phyloP scores from a whole-genome alignment of 805 yeast genomes.

The Metschnikowia kunwiensis region DNA sequence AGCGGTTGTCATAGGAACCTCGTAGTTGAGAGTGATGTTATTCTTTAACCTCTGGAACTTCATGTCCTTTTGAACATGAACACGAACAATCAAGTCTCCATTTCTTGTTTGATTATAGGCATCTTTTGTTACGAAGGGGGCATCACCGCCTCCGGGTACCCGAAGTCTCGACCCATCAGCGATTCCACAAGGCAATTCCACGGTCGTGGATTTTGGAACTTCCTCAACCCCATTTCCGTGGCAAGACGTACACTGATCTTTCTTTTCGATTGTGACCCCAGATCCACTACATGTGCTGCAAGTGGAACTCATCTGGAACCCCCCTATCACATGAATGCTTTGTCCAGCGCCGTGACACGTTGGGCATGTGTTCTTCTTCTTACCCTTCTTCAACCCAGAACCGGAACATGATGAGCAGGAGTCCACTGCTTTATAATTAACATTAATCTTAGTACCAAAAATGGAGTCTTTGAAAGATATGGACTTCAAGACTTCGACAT shows the following conservation, averaged over 20 bases:
- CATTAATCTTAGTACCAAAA: slow-evolving; percentile 65
- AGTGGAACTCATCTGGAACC: slow-evolving; percentile 95
- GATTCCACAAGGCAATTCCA: slow-evolving; percentile 87
- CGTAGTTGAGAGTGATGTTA: slow-evolving; percentile 61
- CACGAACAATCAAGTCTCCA: slow-evolving; percentile 86
- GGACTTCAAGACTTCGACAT: slow-evolving; percentile 73
- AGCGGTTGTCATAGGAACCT: slow-evolving; percentile 91
- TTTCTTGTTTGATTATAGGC: slow-evolving; percentile 64
- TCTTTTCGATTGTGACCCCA: slow-evolving; percentile 70
- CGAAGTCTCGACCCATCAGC: slow-evolving; percentile 82
- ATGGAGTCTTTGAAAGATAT: slow-evolving; percentile 84
- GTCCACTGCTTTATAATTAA: slow-evolving; percentile 71
- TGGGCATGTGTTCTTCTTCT: slow-evolving; percentile 72
- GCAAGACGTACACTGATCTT: slow-evolving; percentile 74
- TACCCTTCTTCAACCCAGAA: slow-evolving; percentile 76
- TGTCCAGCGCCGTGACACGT: slow-evolving; percentile 94
- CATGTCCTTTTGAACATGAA: slow-evolving; percentile 73
- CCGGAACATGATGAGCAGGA: slow-evolving; percentile 81
- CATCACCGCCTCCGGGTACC: slow-evolving; percentile 85
- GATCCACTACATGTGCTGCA: slow-evolving; percentile 85
- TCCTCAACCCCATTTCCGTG: slow-evolving; percentile 86
- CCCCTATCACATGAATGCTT: slow-evolving; percentile 81
- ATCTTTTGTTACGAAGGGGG: slow-evolving; percentile 73
- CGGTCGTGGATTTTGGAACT: slow-evolving; percentile 63
- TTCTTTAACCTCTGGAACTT: slow-evolving; percentile 63